Conservation (phyloP, 768 basidiomycete species). For the Suillus bovinus region DNA sequence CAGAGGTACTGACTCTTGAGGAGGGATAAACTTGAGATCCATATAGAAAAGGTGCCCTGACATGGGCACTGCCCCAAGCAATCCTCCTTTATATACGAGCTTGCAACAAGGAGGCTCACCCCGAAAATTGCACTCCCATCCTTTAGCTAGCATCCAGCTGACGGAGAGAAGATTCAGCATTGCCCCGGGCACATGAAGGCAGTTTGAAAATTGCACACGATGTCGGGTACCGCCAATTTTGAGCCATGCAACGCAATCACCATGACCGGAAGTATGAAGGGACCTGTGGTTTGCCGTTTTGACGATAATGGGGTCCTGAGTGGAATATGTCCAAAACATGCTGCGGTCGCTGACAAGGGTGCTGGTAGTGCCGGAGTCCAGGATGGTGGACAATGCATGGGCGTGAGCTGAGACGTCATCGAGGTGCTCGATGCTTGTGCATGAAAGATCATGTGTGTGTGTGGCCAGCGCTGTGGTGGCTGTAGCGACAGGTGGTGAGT, state of each 20-base stretch:
- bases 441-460: background rate
- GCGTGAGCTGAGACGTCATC: background rate
- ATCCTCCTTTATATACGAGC: no score
- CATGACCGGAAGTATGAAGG: background rate
- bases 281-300: background rate
- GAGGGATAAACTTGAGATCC: no score
- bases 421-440: background rate
- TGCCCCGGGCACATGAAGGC: background rate
- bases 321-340: background rate
- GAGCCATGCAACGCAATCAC: background rate
- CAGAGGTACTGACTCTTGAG: no score
- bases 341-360: background rate
- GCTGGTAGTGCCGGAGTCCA: background rate
- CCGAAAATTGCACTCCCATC: background rate
- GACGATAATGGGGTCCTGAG: background rate
- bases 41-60: no score
- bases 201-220: background rate
- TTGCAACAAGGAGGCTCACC: no score
- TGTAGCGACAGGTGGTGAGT: background rate
- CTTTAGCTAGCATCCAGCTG: background rate
- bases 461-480: background rate
- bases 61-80: no score
- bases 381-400: background rate
- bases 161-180: conserved; percentile 1
- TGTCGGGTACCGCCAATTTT: background rate